Conservation (phyloP, 805 yeast genomes). For the Wickerhamiella vanderwaltii region DNA sequence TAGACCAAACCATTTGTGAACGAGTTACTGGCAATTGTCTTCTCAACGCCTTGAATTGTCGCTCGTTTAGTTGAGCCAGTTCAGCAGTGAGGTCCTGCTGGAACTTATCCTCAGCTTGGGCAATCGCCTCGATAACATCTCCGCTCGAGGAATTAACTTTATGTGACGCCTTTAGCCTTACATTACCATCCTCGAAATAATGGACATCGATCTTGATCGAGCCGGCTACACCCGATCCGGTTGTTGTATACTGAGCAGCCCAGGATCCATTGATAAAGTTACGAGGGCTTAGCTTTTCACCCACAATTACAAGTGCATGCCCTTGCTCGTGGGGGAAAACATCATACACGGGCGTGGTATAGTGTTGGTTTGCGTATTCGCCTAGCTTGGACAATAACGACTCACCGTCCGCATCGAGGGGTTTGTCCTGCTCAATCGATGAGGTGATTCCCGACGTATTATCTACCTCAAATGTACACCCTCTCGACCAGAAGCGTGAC, state of each 20-base stretch:
- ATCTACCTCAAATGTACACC: constrained; percentile 23
- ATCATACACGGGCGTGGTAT: constrained; percentile 41
- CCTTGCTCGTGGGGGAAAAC: constrained; percentile 30
- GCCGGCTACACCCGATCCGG: constrained; percentile 36
- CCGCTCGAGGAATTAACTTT: constrained; percentile 17
- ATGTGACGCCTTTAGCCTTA: constrained; percentile 47
- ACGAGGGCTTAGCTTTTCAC: constrained; percentile 55
- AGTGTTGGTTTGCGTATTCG: constrained; percentile 51
- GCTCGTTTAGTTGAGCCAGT: constrained; percentile 64
- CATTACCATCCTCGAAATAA: constrained; percentile 94
- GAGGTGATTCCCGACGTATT: constrained; percentile 19
- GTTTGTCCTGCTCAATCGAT: constrained; percentile 11
- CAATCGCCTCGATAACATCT: constrained; percentile 29
- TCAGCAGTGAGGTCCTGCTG: constrained; percentile 49
- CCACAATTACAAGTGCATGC: constrained; percentile 45
- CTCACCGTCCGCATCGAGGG: constrained; percentile 7
- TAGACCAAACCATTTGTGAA: constrained; percentile 90
- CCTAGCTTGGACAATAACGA: constrained; percentile 27
- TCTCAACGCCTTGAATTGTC: constrained; percentile 69
- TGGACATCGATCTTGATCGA: constrained; percentile 61
- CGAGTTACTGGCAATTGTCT: constrained; percentile 88
- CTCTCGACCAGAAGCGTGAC: constrained; percentile 22
- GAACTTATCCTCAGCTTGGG: constrained; percentile 43
- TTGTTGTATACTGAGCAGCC: constrained; percentile 51
- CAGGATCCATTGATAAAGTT: constrained; percentile 88